These are phyloP conservation scores for Fraxinus sp. DNA, from an alignment of 305 asterid genomes.

Conservation along the genomic window DNA sequence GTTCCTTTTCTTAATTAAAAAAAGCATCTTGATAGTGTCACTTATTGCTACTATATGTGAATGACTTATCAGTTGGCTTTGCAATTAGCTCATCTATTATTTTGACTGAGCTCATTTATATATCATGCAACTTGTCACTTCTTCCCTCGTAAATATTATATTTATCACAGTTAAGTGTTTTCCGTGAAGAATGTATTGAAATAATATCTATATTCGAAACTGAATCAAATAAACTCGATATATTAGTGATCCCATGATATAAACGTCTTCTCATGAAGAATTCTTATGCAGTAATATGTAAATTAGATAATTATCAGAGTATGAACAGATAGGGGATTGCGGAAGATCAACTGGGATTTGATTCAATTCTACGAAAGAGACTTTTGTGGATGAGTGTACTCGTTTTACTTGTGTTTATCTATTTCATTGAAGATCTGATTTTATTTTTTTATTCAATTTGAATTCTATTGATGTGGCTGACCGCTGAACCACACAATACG, in stretches of 20 bases:
- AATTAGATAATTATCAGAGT: not conserved
- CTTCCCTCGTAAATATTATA: not conserved
- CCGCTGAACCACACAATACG: not conserved
- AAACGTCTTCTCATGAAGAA: not conserved
- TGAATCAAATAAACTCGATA: not conserved
- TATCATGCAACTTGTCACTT: not conserved
- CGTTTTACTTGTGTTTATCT: not conserved
- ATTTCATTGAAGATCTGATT: not conserved
- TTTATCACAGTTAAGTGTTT: not conserved
- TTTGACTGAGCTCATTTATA: not conserved
- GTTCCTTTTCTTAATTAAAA: not conserved
- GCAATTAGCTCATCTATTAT: not conserved
- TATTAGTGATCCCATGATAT: not conserved
- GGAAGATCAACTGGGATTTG: not conserved
- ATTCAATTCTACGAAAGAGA: not conserved
- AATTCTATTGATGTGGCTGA: not conserved
- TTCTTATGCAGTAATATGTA: not conserved
- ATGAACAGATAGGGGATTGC: not conserved
- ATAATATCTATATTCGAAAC: not conserved
- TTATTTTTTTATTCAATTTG: not conserved
- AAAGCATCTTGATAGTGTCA: not conserved
- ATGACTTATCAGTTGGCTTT: not conserved
- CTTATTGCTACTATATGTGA: not conserved
- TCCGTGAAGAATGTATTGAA: not conserved
- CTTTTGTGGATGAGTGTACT: not conserved